Conservation (phyloP, 495 filamentous ascomycete genomes). For the Hypoxylon fuscum region DNA sequence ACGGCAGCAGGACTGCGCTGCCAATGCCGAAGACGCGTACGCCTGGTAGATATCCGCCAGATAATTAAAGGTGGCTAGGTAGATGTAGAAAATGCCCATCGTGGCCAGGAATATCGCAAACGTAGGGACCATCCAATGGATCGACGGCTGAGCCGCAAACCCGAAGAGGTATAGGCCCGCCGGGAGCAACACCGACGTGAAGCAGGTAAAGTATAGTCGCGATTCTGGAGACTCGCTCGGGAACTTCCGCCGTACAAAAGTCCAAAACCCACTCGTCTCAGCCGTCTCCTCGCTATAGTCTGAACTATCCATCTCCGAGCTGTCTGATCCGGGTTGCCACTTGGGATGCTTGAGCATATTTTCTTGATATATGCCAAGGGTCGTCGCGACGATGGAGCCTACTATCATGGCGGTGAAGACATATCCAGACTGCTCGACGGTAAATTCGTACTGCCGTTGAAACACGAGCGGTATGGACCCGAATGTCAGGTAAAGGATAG, state of each 20-base stretch:
- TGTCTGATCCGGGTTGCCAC: conserved; percentile 50
- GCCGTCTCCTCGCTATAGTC: conserved; percentile 12
- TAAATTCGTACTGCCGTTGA: conserved; percentile 72
- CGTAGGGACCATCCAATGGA: conserved; percentile 81
- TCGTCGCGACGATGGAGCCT: conserved; percentile 72
- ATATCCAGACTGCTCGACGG: conserved; percentile 69
- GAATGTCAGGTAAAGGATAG: conserved; percentile 86
- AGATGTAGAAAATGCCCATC: conserved; percentile 89
- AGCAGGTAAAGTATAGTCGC: conserved; percentile 83
- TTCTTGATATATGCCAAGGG: conserved; percentile 80
- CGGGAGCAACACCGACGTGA: conserved; percentile 71
- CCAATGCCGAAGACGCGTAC: conserved; percentile 86
- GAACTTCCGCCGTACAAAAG: conserved; percentile 49
- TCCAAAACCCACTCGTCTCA: conserved; percentile 42
- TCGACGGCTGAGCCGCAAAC: conserved; percentile 72
- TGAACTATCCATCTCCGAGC: conserved; percentile 44
- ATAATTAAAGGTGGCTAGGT: conserved; percentile 93
- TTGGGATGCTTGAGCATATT: conserved; percentile 51
- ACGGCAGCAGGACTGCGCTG: conserved; percentile 84
- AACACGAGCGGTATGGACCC: conserved; percentile 83
- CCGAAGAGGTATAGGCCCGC: conserved; percentile 78
- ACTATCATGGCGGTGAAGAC: conserved; percentile 79
- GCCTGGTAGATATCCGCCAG: conserved; percentile 89
- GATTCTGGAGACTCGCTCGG: conserved; percentile 72
- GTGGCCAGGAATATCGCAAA: conserved; percentile 77